Conservation (phyloP, 2,329 filamentous ascomycete genomes). For the Arthrinium puccinioides region DNA sequence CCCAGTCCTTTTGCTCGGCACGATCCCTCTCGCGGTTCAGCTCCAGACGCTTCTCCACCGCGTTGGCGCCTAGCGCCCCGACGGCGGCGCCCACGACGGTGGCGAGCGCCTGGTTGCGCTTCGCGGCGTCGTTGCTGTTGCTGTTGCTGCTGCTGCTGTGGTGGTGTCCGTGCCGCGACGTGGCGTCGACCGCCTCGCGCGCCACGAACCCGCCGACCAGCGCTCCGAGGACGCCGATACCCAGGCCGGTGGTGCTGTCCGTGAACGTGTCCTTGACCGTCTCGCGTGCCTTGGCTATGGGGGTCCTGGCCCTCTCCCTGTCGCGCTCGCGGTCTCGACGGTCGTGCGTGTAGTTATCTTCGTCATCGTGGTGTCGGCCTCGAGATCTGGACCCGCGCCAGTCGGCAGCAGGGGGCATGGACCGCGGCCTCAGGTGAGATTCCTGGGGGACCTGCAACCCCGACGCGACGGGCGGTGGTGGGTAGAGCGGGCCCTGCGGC, state of each 20-base stretch:
- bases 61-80: slow-evolving; percentile 45
- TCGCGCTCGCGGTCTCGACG: neutral
- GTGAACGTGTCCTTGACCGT: slow-evolving; percentile 40
- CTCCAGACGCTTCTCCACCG: slow-evolving; percentile 23
- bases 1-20: slow-evolving; percentile 12
- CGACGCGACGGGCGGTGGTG: too few species aligned
- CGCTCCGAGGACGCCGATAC: slow-evolving; percentile 44
- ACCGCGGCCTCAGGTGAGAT: too few species aligned
- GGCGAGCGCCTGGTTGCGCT: slow-evolving; percentile 32
- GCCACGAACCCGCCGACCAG: slow-evolving; percentile 48
- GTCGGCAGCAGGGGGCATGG: too few species aligned
- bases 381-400: too few species aligned
- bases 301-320: slow-evolving; percentile 10
- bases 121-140: slow-evolving; percentile 19
- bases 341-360: neutral
- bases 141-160: slow-evolving; percentile 14
- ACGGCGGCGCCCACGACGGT: slow-evolving; percentile 48
- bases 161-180: slow-evolving; percentile 18
- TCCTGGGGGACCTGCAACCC: too few species aligned
- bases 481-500: too few species aligned
- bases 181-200: slow-evolving; percentile 37
- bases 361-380: neutral
- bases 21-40: slow-evolving; percentile 17
- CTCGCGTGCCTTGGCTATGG: slow-evolving; percentile 31
- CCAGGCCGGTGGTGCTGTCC: slow-evolving; percentile 39